Evolutionary conservation across 106 monocot genomes (phyloP).

Genomic region (Phalaenopsis aphrodite): DNA sequence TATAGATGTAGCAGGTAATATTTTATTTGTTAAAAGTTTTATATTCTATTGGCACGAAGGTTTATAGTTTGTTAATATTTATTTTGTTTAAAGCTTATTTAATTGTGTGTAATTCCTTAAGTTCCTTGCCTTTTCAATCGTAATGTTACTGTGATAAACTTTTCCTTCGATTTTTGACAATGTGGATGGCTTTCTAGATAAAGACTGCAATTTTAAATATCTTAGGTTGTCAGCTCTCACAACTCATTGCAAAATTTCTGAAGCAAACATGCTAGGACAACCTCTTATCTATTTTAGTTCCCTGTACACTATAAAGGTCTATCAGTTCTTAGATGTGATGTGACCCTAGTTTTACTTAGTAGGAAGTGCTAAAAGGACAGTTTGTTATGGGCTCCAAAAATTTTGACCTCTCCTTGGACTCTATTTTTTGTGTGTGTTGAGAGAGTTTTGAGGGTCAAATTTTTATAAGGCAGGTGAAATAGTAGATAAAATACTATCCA

Average conservation of each 20-base stretch:
- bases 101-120: background rate
- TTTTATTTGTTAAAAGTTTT: background rate
- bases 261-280: background rate
- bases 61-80: background rate
- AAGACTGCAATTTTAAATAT: background rate
- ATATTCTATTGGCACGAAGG: background rate
- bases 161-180: background rate
- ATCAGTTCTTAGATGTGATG: background rate
- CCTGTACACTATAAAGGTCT: background rate
- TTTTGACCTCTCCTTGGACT: too few relatives aligned
- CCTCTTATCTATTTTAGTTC: background rate
- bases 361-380: too few relatives aligned
- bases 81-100: background rate
- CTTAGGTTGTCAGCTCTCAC: background rate
- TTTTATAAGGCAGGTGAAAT: too few relatives aligned
- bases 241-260: background rate
- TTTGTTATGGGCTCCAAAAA: too few relatives aligned
- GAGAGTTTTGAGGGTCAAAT: too few relatives aligned
- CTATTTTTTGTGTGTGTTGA: too few relatives aligned
- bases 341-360: too few relatives aligned
- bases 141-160: background rate
- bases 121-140: background rate
- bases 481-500: too few relatives aligned
- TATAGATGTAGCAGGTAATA: conserved; percentile 85
- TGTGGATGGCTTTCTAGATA: background rate